Evolutionary conservation across 441 rosid species (phyloP).

Genomic region (Daphne laureola): DNA sequence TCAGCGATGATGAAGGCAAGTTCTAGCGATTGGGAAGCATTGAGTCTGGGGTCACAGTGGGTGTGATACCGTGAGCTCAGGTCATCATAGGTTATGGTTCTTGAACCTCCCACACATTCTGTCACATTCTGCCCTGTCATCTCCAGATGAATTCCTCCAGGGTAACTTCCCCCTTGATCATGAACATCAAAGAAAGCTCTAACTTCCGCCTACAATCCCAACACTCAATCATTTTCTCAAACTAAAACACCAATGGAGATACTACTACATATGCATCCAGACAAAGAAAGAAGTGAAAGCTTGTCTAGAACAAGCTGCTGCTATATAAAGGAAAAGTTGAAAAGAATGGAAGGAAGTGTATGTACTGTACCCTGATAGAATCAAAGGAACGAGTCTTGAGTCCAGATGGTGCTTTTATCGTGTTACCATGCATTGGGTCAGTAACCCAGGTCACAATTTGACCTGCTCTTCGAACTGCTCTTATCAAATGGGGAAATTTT

Average conservation of each 20-base stretch:
- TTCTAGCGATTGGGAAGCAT: constrained; percentile 36
- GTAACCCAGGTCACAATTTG: constrained; percentile 36
- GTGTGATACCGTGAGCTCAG: constrained; percentile 33
- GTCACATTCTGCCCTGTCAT: constrained; percentile 39
- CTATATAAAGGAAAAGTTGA: background rate
- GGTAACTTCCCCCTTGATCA: constrained; percentile 36
- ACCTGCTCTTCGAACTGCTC: constrained; percentile 31
- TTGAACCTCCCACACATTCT: constrained; percentile 35
- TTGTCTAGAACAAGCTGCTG: background rate
- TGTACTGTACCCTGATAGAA: constrained; percentile 53
- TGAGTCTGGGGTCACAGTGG: constrained; percentile 36
- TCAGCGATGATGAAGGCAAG: constrained; percentile 33
- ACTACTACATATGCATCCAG: background rate
- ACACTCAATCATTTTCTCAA: too few relatives aligned
- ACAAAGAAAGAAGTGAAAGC: background rate
- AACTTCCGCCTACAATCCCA: constrained; percentile 28
- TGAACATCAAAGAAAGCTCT: constrained; percentile 37
- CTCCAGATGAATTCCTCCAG: constrained; percentile 33
- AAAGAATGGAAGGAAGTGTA: constrained; percentile 1
- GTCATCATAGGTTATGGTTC: constrained; percentile 30
- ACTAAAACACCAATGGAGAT: too few relatives aligned
- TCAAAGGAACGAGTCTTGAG: constrained; percentile 62
- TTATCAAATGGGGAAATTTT: constrained; percentile 36
- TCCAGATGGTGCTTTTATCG: constrained; percentile 46
- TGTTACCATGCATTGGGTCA: constrained; percentile 38